phyloP scores from a whole-genome alignment of 768 basidiomycete species.

The Amylocystis lapponica region DNA sequence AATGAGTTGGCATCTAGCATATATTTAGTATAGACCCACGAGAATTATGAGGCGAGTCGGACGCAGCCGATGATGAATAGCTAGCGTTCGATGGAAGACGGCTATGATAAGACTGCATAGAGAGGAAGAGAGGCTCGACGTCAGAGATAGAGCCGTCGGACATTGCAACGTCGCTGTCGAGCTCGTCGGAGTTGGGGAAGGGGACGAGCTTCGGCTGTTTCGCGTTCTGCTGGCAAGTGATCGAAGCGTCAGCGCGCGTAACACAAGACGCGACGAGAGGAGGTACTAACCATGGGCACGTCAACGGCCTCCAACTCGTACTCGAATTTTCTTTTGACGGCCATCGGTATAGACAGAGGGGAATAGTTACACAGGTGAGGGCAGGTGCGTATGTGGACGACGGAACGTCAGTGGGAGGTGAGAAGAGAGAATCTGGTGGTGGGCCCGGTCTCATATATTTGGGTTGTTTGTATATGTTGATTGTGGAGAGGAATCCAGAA shows the following conservation, averaged over 20 bases:
- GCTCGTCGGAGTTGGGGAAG: conserved; percentile 57
- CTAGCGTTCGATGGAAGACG: conserved; percentile 65
- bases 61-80: conserved; percentile 34
- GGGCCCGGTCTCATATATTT: conserved; percentile 12
- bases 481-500: neutral
- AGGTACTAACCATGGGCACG: conserved; percentile 3
- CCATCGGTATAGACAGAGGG: conserved; percentile 38
- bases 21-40: conserved; percentile 13
- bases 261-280: conserved; percentile 5
- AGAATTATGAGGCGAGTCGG: conserved; percentile 19
- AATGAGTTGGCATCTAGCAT: conserved; percentile 1
- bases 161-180: conserved; percentile 68
- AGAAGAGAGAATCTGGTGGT: conserved; percentile 6
- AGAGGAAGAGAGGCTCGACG: conserved; percentile 46
- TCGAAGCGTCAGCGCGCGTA: conserved; percentile 13
- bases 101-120: conserved; percentile 46
- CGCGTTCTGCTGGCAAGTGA: conserved; percentile 34
- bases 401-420: conserved; percentile 9
- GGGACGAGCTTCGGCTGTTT: conserved; percentile 75
- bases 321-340: conserved; percentile 73
- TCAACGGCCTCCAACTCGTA: conserved; percentile 41
- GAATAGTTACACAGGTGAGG: neutral
- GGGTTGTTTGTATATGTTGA: conserved; percentile 14
- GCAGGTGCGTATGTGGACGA: neutral
- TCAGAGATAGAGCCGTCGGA: conserved; percentile 48